phyloP scores from a whole-genome alignment of 148 eudicot genomes.

The Chenopodium suecicum region DNA sequence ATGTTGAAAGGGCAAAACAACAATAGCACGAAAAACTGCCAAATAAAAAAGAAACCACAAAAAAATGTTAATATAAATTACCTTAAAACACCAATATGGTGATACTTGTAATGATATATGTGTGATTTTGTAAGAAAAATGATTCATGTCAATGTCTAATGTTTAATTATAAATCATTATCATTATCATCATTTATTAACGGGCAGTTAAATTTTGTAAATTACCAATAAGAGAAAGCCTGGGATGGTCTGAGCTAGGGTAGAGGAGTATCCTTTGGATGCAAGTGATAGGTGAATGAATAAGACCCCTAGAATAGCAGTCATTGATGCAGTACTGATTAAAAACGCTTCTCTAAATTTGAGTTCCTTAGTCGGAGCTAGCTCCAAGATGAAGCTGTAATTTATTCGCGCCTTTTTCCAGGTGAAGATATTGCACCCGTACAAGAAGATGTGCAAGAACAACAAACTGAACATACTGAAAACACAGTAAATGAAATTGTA shows the following conservation, averaged over 20 bases:
- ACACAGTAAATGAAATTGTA: not conserved
- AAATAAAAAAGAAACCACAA: not conserved
- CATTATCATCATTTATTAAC: not conserved
- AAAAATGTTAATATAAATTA: not conserved
- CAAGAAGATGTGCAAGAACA: conserved; percentile 83
- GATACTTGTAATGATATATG: too few relatives aligned
- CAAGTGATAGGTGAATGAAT: conserved; percentile 67
- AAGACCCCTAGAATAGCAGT: conserved; percentile 71
- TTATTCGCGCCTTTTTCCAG: conserved; percentile 86
- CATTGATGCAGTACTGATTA: conserved; percentile 85
- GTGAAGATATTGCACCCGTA: conserved; percentile 94
- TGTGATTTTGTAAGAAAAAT: too few relatives aligned
- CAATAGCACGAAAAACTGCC: conserved; percentile 58
- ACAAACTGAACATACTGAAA: conserved; percentile 87
- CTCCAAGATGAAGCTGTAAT: conserved; percentile 89
- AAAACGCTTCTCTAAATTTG: conserved; percentile 87
- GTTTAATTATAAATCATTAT: too few relatives aligned
- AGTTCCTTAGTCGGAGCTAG: conserved; percentile 70
- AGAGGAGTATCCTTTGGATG: conserved; percentile 66
- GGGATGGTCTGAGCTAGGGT: conserved; percentile 74
- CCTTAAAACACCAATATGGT: not conserved
- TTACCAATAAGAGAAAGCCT: conserved; percentile 80
- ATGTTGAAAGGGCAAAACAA: conserved; percentile 84
- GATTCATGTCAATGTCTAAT: too few relatives aligned
- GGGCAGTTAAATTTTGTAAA: not conserved